phyloP scores from a whole-genome alignment of 2,329 filamentous ascomycete species.

The Neofusicoccum parvum region DNA sequence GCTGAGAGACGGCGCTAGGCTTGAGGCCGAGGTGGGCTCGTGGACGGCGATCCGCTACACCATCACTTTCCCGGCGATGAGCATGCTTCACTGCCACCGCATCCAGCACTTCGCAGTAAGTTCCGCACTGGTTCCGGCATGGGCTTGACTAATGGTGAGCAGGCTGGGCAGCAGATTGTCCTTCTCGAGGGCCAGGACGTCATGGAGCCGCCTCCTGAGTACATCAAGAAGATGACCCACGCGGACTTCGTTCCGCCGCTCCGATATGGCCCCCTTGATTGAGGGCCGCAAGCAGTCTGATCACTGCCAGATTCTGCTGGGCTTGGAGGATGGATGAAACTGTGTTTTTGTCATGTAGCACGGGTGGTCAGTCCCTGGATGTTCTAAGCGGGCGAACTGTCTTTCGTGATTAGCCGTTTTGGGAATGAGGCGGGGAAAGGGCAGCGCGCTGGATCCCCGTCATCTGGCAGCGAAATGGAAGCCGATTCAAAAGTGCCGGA shows the following conservation, averaged over 20 bases:
- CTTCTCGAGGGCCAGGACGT: conserved; percentile 26
- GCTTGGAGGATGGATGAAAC: no score
- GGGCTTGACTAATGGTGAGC: background rate
- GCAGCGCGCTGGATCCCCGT: no score
- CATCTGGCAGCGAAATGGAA: no score
- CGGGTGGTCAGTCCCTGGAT: no score
- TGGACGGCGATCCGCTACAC: conserved; percentile 26
- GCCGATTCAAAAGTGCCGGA: no score
- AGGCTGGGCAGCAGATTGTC: conserved; percentile 26
- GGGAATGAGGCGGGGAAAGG: no score
- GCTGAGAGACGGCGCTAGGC: conserved; percentile 49
- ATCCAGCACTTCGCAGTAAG: conserved; percentile 21
- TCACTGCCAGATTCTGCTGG: no score
- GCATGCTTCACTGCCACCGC: conserved; percentile 26
- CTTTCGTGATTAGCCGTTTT: no score
- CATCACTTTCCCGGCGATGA: conserved; percentile 26
- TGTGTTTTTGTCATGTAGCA: no score
- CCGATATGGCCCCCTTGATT: conserved; percentile 26
- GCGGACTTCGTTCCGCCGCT: conserved; percentile 25
- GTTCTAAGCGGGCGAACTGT: no score
- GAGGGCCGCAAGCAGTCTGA: background rate
- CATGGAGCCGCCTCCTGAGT: conserved; percentile 23
- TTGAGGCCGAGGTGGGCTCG: conserved; percentile 22
- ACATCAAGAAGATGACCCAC: conserved; percentile 26
- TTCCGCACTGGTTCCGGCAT: no score